Base-by-base conservation (phyloP, 2,329 filamentous ascomycete genomes). In the Penicillium sp. region DNA sequence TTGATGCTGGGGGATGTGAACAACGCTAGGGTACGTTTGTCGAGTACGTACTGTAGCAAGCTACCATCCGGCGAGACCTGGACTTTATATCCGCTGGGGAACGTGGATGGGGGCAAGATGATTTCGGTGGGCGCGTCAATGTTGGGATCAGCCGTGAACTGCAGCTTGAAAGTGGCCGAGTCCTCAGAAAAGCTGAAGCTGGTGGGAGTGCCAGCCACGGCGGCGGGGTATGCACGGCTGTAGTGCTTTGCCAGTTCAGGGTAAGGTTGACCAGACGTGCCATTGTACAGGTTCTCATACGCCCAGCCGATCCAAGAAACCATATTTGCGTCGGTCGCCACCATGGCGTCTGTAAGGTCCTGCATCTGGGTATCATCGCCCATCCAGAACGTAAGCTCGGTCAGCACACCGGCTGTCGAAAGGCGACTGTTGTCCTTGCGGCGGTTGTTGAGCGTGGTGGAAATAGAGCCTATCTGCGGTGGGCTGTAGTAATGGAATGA, bases 311-410 rank as follows among this genome's bases (percentile, higher is more conserved):
- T 55, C 52, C 52, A 55, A 27, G 52, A 55, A 37, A 55, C 48
- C 52, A 55, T 55, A 23, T 41, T 44, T 36, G 32, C 48, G 18
- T 55, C 52, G 8, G 52, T 56, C 20, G 54, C 54, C n/a, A 39
- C 23, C 54, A 56, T 56, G 39, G 54, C 54, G 18, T 56, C 51
- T 26, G 51, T 30, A 2, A 56, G 39, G 17, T 27, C 37, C 30
- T 56, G 51, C 54, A 56, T 54, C 34, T 54, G 46, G 43, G 51
- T 54, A 23, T 51, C 51, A 29, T 56, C 51, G 21, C 54, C 51
- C 51, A 54, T 54, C 54, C 54, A 56, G 30, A 56, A 56, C 23
- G 54, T 54, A 23, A 56, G 49, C 42, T 56, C 54, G 4, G 54
- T 56, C 27, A 56, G 34, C n/a, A 56, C 54, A 30, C 54, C 54